Base-by-base conservation (phyloP, 495 filamentous ascomycete genomes). In the Neurospora sp. region DNA sequence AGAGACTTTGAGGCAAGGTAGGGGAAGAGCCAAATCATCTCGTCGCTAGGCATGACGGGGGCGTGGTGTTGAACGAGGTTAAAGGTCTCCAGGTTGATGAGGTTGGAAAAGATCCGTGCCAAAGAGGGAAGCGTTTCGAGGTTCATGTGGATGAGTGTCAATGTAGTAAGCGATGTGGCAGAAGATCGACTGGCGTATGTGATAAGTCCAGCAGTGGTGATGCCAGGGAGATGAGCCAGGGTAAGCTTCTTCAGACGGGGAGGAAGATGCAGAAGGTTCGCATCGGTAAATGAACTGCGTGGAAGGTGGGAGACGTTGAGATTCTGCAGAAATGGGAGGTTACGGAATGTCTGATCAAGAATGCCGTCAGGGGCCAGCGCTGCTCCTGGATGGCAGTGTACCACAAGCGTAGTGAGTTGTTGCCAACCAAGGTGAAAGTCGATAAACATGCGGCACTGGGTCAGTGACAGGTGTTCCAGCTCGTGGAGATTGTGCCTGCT, bases 221-320 rank as follows among this genome's bases (percentile, higher is more conserved):
- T 78, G 12, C 94, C 94, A 5, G 90, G 87, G 12, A 97, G 88
- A 74, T 90, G 88, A 70, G 92, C 89, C 39, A 98, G 84, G 8
- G 92, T 88, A 14, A 98, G 86, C 8, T 89, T 93, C 68, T 90
- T 85, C 37, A 98, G 82, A 37, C 53, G 27, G 3, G 88, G 77
- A 1, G 94, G 94, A 3, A 98, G 83, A 16, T 87, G 87, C 65
- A 92, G 82, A 69, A 96, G 80, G 70, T 89, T 89, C 70, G 72
- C 73, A 77, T 96, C 90, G 71, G 90, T 89, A 81, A 96, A 97
- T 38, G 91, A 88, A 37, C 89, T 86, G 40, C 86, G 84, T 27
- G 91, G 88, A 37, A 97, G 89, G 69, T 87, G 87, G 9, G 93
- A 92, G 68, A 98, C 82, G 76, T 91, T 88, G 20, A 98, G 87